Base-by-base conservation (phyloP, 208 protist species). In the Angomonas deanei region DNA sequence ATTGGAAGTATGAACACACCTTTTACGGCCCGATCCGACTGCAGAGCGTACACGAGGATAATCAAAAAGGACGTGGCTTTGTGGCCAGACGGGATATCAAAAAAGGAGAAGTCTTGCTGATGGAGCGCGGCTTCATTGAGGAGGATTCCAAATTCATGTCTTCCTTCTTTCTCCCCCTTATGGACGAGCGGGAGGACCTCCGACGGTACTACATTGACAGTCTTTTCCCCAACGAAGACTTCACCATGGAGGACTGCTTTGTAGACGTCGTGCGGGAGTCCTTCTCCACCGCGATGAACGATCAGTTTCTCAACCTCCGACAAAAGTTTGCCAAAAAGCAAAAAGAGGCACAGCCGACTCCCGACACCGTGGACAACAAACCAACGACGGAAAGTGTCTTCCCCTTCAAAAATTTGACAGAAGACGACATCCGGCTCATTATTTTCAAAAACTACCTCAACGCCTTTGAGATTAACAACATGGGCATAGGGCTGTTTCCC, bases 401-500 rank as follows among this genome's bases (percentile, higher is more conserved):
- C 36, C 36, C 36, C 17, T 63, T 26, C 32, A 34, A 30, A 6
- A 30, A 31, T 28, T 13, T 50, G 19, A 26, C 17, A 8, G 13
- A 10, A 4, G 30, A 33, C 2, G n/a, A 58, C 11, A 34, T 30
- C 4, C 10, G n/a, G 6, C 23, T n/a, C 6, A 58, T 58, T 19
- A 13, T 58, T 11, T 58, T 19, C 23, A 58, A 58, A 30, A 58
- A 28, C 19, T 58, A 58, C 30, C 53, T 58, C 53, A 58, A 58
- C 28, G 53, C 53, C 6, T 58, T 19, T 30, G n/a, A 58, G 30
- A 11, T 58, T 17, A 19, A 19, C 10, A 13, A 34, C 53, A 13
- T 46, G 10, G 13, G 28, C 8, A 19, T 61, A 4, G 56, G 32
- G 10, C 56, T 61, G 30, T 61, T 46, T 19, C 28, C 56, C 30